Evolutionary conservation across 2,329 filamentous ascomycete genomes (phyloP).

Genomic region (Beauveria rudraprayagi): DNA sequence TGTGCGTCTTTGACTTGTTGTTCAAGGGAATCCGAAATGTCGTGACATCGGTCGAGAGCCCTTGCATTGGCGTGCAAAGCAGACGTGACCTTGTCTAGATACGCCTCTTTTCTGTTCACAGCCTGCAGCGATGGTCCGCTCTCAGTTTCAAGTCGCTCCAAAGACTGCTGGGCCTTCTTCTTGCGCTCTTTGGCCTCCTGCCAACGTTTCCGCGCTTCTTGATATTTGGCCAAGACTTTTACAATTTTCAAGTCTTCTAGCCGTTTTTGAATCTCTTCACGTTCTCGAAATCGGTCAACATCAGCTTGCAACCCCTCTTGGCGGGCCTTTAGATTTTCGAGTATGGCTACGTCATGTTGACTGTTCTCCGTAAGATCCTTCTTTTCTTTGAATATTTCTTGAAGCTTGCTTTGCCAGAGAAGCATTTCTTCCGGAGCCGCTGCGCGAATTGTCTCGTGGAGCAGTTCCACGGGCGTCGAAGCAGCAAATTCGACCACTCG

Average conservation of each 20-base stretch:
- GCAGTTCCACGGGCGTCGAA: slow-evolving; percentile 70
- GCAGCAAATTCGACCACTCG: slow-evolving; percentile 90
- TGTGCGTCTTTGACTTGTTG: slow-evolving; percentile 26
- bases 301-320: slow-evolving; percentile 71
- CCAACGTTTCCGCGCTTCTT: slow-evolving; percentile 40
- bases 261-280: slow-evolving; percentile 57
- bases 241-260: slow-evolving; percentile 58
- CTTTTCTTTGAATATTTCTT: slow-evolving; percentile 58
- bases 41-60: slow-evolving; percentile 46
- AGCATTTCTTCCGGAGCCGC: slow-evolving; percentile 78
- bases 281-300: slow-evolving; percentile 73
- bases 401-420: slow-evolving; percentile 67
- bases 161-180: slow-evolving; percentile 45
- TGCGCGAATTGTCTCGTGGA: slow-evolving; percentile 80
- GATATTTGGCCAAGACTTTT: slow-evolving; percentile 59
- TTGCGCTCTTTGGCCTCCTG: slow-evolving; percentile 46
- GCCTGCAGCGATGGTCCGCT: slow-evolving; percentile 60
- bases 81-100: slow-evolving; percentile 48
- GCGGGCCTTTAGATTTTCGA: slow-evolving; percentile 61
- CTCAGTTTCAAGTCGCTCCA: slow-evolving; percentile 50
- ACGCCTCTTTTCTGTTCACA: slow-evolving; percentile 61
- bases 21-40: slow-evolving; percentile 36
- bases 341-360: slow-evolving; percentile 49
- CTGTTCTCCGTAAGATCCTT: slow-evolving; percentile 54
- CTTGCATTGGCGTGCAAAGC: slow-evolving; percentile 48